Conservation (phyloP, 768 basidiomycete genomes). For the Termitomyces sp. region DNA sequence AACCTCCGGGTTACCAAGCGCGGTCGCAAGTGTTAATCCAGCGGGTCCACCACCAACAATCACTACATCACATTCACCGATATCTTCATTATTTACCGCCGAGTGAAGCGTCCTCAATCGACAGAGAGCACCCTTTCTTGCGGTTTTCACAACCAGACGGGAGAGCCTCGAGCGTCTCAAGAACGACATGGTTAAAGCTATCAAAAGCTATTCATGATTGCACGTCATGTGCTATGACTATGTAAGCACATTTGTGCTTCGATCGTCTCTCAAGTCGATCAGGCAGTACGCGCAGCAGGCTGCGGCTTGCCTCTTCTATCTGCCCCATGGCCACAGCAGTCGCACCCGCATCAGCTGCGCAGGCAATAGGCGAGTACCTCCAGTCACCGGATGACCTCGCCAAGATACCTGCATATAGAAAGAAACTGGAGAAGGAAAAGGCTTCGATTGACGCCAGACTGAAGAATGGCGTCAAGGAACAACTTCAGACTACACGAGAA, state of each 20-base stretch:
- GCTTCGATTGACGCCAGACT: conserved; percentile 88
- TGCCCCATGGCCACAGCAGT: conserved; percentile 33
- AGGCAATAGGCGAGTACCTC: conserved; percentile 84
- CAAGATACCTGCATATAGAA: conserved; percentile 83
- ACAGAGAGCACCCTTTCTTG: neutral
- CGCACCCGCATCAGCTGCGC: conserved; percentile 68
- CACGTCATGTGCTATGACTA: conserved; percentile 1
- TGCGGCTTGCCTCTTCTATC: neutral
- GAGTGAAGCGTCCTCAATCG: conserved; percentile 4
- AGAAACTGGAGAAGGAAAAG: conserved; percentile 96
- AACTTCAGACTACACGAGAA: conserved; percentile 85
- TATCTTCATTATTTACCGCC: neutral
- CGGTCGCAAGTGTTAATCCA: conserved; percentile 84
- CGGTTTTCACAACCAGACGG: neutral
- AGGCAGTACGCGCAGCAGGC: conserved; percentile 1
- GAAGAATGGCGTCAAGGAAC: conserved; percentile 88
- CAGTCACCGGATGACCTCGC: conserved; percentile 91
- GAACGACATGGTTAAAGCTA: neutral
- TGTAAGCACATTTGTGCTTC: neutral
- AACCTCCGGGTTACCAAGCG: conserved; percentile 55
- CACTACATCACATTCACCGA: conserved; percentile 74
- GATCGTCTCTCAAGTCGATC: neutral
- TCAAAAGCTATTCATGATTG: neutral
- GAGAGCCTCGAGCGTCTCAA: conserved; percentile 1
- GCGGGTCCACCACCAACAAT: conserved; percentile 94